Evolutionary conservation across 768 basidiomycete genomes (phyloP), one percentile per base, ranked within the genome.

Genomic region (Tylopilus intermedius): DNA sequence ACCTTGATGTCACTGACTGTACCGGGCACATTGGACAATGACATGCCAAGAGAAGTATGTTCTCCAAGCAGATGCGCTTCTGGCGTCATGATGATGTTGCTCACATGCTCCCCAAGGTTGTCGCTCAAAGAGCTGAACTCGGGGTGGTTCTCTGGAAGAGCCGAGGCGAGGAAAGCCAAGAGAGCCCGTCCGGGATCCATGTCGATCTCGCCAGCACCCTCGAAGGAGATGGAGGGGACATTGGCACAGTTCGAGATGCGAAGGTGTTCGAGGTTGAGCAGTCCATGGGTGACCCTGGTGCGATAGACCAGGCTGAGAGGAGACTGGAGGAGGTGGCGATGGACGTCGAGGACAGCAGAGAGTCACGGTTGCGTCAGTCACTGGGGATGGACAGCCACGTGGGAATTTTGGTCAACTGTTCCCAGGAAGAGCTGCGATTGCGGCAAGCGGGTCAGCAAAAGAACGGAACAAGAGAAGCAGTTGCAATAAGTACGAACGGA

Each of bases 1-100:
- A 84, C 84, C 73, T 90, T 88, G 63, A 93, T 91, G 9, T 92
- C 86, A 58, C 77, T 83, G 50, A 91, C 78, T 2, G 93, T 68
- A 54, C 86, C 88, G 7, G 90, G 90, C 14, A 89, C 88, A 21
- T 60, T 64, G 49, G 57, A 54, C 32, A 64, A 27, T 0, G 54
- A 47, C 68, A 59, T 66, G 35, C 73, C 73, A 29, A 72, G 56
- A 11, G 74, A 69, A 21, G 69, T 73, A 22, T 71, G 67, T 0
- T 66, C 74, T 15, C 80, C 77, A 47, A 82, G 74, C 51, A 84
- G 73, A 57, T 76, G 68, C 1, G 68, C 57, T 44, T 73, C 71
- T 42, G 71, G 67, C 15, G 68, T 66, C 51, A 74, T 63, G 14
- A 49, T 43, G 75, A 93, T 85, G 56, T 72, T 67, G 33, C 75